These are phyloP conservation scores for Candida sanyiensis DNA, from an alignment of 805 yeast species.

Conservation along the genomic window DNA sequence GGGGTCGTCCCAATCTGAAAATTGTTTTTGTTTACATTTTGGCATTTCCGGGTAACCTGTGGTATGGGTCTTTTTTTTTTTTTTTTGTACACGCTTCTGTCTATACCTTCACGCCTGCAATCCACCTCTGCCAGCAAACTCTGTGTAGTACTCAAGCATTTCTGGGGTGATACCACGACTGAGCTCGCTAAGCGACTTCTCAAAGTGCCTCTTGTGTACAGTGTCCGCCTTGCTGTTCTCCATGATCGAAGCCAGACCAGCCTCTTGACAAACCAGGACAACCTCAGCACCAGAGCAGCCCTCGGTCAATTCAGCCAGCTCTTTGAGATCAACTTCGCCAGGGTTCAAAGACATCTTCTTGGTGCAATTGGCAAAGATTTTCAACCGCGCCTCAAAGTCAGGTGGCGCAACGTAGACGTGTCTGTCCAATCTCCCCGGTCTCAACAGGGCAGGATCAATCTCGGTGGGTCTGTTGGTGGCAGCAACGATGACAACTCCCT, in stretches of 20 bases:
- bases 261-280: slow-evolving; percentile 87
- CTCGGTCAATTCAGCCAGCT: slow-evolving; percentile 59
- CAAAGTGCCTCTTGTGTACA: slow-evolving; percentile 66
- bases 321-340: slow-evolving; percentile 42
- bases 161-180: slow-evolving; percentile 79
- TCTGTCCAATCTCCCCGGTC: slow-evolving; percentile 95
- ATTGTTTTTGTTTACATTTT: slow-evolving; percentile 2
- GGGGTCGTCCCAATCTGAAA: not conserved
- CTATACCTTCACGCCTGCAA: slow-evolving; percentile 18
- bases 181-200: slow-evolving; percentile 59
- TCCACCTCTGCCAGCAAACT: slow-evolving; percentile 38
- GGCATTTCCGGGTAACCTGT: slow-evolving; percentile 5
- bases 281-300: slow-evolving; percentile 98
- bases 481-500: slow-evolving; percentile 90
- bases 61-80: no score
- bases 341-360: slow-evolving; percentile 50
- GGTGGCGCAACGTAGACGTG: slow-evolving; percentile 94
- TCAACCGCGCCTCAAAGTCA: slow-evolving; percentile 69
- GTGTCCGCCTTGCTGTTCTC: slow-evolving; percentile 50
- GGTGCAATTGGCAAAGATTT: slow-evolving; percentile 69
- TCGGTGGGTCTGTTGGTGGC: slow-evolving; percentile 95
- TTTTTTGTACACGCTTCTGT: not conserved
- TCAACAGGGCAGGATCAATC: slow-evolving; percentile 84
- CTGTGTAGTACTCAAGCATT: slow-evolving; percentile 71
- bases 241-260: slow-evolving; percentile 91